Evolutionary conservation across 257 asterid species (phyloP).

Genomic region (Eustoma russellianum): DNA sequence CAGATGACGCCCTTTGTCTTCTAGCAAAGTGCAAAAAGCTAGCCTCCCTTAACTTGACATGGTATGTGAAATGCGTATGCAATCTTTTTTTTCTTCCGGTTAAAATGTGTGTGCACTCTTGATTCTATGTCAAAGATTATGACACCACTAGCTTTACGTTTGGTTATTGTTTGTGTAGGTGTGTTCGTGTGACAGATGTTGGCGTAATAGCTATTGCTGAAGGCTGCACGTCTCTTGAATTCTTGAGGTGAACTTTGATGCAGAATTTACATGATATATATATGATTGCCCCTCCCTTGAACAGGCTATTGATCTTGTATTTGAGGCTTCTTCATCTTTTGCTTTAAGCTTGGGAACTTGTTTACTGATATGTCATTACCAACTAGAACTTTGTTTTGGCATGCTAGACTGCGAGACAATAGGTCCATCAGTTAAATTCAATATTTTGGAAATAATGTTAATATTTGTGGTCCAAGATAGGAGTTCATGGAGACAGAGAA

Average conservation of each 20-base stretch:
- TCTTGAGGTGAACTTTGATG: constrained; percentile 45
- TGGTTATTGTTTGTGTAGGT: constrained; percentile 41
- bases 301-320: too few relatives aligned
- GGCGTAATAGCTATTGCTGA: constrained; percentile 75
- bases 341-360: not conserved
- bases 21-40: constrained; percentile 74
- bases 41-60: constrained; percentile 61
- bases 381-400: too few relatives aligned
- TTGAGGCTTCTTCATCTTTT: too few relatives aligned
- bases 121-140: not conserved
- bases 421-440: too few relatives aligned
- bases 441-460: too few relatives aligned
- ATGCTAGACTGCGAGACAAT: too few relatives aligned
- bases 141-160: not conserved
- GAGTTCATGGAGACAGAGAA: too few relatives aligned
- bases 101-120: not conserved
- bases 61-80: constrained; percentile 38
- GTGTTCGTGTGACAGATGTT: constrained; percentile 58
- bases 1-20: constrained; percentile 73
- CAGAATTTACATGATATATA: not conserved
- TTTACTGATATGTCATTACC: too few relatives aligned
- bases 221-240: constrained; percentile 70
- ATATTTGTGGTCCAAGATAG: too few relatives aligned
- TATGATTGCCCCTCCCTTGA: too few relatives aligned
- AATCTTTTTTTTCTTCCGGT: too few relatives aligned